Evolutionary conservation across 2,329 filamentous ascomycete species (phyloP), one percentile per base, ranked within the genome.

Genomic region (Botryotinia narcissicola): DNA sequence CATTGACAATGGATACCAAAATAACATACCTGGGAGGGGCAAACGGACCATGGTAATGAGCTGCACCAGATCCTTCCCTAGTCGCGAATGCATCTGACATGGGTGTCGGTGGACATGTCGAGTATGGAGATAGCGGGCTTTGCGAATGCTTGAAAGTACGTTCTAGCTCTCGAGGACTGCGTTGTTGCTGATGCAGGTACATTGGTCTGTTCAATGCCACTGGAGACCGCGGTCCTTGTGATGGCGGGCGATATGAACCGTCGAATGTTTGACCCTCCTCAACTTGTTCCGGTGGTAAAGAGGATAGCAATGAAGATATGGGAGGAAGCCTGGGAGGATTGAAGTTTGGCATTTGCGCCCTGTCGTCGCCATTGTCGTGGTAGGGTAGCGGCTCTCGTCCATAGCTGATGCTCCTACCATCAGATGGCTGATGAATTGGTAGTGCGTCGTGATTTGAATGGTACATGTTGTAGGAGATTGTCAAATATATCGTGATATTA

Each of bases 1-100:
- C 60, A 71, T 48, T 25, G 37, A 61, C 42, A 57, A 67, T 66
- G 48, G 70, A 60, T 46, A 61, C 57, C 68, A 61, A 66, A 54
- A 32, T 20, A 54, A 66, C 70, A 71, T 71, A 71, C 70, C 70
- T 71, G 10, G 70, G 70, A 54, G 70, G 42, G 9, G 46, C 70
- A 64, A 71, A 66, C n/a, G 70, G 70, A n/a, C 70, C 60, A 20
- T 64, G 60, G n/a, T 71, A 35, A 66, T 71, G 70, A 54, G 61
- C 35, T 42, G 70, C 35, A 16, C 66, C 61, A 29, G 70, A 71
- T 42, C 70, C 61, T 71, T 71, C 46, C 44, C 60, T 54, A n/a
- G 46, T 67, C 44, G 35, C 44, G 22, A 71, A 66, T 22, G 20
- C 46, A 35, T 29, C 42, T 40, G 59, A 51, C 37, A 63, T 66